These are phyloP conservation scores for Clitocybe nebularis DNA, from an alignment of 1,284 basidiomycete species.

Conservation along the genomic window DNA sequence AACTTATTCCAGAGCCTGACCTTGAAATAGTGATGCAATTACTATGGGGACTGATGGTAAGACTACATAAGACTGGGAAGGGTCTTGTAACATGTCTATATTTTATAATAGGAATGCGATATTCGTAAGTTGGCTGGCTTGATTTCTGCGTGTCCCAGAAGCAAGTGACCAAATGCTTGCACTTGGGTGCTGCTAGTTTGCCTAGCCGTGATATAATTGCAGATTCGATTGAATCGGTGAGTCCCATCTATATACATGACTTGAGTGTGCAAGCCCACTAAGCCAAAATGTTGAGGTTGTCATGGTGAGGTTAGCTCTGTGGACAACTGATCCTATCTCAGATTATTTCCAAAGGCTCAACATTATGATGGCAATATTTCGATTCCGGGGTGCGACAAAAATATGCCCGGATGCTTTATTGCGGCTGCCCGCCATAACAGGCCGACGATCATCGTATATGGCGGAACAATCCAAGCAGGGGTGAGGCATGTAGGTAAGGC, in stretches of 20 bases:
- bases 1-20: background rate
- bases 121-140: constrained; percentile 49
- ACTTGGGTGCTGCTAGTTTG: constrained; percentile 58
- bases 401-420: constrained; percentile 90
- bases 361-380: constrained; percentile 87
- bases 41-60: constrained; percentile 81
- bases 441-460: constrained; percentile 83
- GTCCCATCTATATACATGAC: constrained; percentile 20
- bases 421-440: constrained; percentile 82
- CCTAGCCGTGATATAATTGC: constrained; percentile 90
- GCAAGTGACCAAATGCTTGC: too few species aligned
- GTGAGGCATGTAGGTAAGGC: constrained; percentile 54
- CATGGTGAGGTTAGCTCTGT: constrained; percentile 40
- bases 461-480: constrained; percentile 80
- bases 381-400: constrained; percentile 86
- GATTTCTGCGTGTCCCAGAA: constrained; percentile 9
- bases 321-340: constrained; percentile 4
- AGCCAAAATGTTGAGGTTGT: constrained; percentile 51
- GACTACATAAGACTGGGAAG: constrained; percentile 2
- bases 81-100: too few species aligned
- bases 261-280: too few species aligned
- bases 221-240: constrained; percentile 84
- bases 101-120: constrained; percentile 66
- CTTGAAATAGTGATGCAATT: constrained; percentile 60
- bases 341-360: constrained; percentile 55